Evolutionary conservation across 1,284 basidiomycete genomes (phyloP), one percentile per base, ranked within the genome.

Genomic region (Malassezia caprae): DNA sequence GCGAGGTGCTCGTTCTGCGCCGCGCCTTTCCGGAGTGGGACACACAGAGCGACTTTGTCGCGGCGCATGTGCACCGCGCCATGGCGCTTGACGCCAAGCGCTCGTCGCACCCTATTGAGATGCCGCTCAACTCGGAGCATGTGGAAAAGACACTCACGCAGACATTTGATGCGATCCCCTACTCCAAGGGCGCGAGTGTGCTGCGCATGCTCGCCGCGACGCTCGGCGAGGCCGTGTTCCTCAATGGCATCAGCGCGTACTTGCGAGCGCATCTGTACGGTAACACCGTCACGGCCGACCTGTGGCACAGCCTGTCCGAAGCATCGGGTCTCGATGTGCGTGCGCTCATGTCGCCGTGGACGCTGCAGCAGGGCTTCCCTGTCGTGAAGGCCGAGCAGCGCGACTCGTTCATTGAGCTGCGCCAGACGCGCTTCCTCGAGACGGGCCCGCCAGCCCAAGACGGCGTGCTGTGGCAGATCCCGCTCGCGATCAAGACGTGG

Each of bases 21-120:
- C 53, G 48, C 13, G 45, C 52, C 35, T 63, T 49, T 73, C 80
- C 80, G 7, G 77, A 79, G 56, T 81, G 80, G 79, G 76, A 78
- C 53, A 76, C 78, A 27, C 75, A 78, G 50, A 72, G 76, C 21
- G 72, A 75, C 44, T 82, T 82, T 75, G 76, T 81, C 63, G 78
- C 75, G 51, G 65, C 67, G 26, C 79, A 81, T 63, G 68, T 81
- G 26, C 70, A 76, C 30, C 63, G 74, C 34, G 89, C 90, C 8
- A 79, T 94, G 28, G 77, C 78, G 27, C 81, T 94, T 49, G 91
- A 96, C 68, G 82, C 87, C 4, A 88, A 90, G 73, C 78, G 86
- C 13, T 90, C 89, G 8, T 90, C 88, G 23, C 91, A 96, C 75
- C 87, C 91, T 0, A 88, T 96, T 66, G 89, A 96, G 75, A 87